Evolutionary conservation across 306 rosid species (phyloP), one percentile per base, ranked within the genome.

Genomic region (Citrullus colocynthis): DNA sequence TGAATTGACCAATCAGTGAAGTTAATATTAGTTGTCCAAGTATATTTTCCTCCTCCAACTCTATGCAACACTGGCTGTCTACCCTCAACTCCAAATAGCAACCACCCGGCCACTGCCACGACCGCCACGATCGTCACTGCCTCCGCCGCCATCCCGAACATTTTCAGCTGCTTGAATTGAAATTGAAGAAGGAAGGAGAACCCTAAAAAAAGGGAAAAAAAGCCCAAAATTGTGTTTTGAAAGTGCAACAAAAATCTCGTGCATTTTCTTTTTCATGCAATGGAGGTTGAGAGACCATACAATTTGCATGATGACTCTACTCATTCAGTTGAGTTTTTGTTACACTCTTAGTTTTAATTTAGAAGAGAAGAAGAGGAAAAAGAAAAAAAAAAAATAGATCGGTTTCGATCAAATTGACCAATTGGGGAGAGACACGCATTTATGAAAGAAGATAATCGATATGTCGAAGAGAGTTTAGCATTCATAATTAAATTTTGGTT

Each of bases 1-100:
- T 83, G 78, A 62, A 85, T 15, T n/a, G 95, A 85, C 97, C 98
- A 93, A 41, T 62, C 9, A 60, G 93, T 88, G 78, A 91, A 93
- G 81, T 93, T 93, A 3, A 87, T 82, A 72, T 85, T 81, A 11
- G 78, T 80, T 7, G 45, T 55, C 97, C 98, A 93, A 0, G 21
- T 72, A 3, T 89, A 91, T 7, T 80, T 72, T 5, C 78, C 37
- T 34, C 89, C 98, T 83, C 98, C 98, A 55, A 93, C 93, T 79
- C 69, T 91, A 73, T 88, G 89, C 74, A 84, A 81, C 34, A 2
- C 45, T 1, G 77, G 62, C 0, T 17, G 17, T 34, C 28, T 73
- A 30, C 77, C 77, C 44, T 73, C 62, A 32, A 34, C 62, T 51
- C 44, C 77, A 73, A 9, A 17, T 10, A 73, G 9, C 77, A 17